Evolutionary conservation across 768 basidiomycete genomes (phyloP).

Genomic region (Boletus barrowsii): DNA sequence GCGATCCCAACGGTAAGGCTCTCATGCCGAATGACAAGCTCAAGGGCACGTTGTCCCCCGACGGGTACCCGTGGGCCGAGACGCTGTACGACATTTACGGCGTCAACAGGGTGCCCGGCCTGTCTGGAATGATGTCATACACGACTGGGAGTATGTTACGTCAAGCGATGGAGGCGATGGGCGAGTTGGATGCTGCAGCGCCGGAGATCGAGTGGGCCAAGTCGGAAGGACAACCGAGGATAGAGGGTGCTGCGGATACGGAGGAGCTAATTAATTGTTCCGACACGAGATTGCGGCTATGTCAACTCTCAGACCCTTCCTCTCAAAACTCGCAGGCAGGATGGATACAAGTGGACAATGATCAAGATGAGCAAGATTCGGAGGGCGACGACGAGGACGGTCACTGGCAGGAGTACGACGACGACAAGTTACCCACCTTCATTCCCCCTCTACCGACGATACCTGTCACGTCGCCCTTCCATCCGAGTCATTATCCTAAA

Average conservation of each 20-base stretch:
- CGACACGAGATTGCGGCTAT: not conserved
- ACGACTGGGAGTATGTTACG: constrained; percentile 24
- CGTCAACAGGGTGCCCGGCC: constrained; percentile 5
- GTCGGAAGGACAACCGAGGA: constrained; percentile 21
- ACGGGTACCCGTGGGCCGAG: constrained; percentile 25
- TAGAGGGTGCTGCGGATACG: constrained; percentile 14
- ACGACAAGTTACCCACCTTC: not conserved
- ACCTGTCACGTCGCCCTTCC: constrained; percentile 27
- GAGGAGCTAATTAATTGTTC: constrained; percentile 9
- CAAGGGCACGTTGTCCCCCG: constrained; percentile 19
- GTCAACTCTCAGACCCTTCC: too few species aligned
- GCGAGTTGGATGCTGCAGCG: constrained; percentile 14
- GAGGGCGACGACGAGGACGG: too few species aligned
- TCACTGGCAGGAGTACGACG: too few species aligned
- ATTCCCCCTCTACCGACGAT: constrained; percentile 3
- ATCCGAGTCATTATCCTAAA: constrained; percentile 35
- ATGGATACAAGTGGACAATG: too few species aligned
- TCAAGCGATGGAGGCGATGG: constrained; percentile 6
- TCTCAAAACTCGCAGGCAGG: too few species aligned
- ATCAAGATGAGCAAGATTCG: too few species aligned
- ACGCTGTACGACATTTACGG: constrained; percentile 28
- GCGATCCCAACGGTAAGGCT: not conserved
- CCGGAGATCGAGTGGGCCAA: constrained; percentile 22
- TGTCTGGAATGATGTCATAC: not conserved
- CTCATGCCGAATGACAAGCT: constrained; percentile 7